Evolutionary conservation across 345 rosid genomes (phyloP).

Genomic region (Hypericum androsaemum): DNA sequence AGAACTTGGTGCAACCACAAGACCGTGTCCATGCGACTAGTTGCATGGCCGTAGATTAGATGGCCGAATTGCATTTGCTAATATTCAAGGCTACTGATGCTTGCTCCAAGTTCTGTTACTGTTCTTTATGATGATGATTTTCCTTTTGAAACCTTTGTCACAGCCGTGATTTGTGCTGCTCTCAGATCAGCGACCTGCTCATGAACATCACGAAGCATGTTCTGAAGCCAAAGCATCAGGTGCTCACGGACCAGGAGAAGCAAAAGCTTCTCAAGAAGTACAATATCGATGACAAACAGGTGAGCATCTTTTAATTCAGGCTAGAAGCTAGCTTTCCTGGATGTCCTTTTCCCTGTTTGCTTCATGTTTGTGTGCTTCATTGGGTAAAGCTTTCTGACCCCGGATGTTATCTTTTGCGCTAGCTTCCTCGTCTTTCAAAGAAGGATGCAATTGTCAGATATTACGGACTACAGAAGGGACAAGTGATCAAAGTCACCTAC

Average conservation of each 20-base stretch:
- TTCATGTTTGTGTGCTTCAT: neutral
- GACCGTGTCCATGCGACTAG: too few species aligned
- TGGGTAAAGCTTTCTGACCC: neutral
- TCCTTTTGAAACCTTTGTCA: neutral
- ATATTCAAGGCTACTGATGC: too few species aligned
- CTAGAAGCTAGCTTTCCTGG: neutral
- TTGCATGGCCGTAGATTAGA: too few species aligned
- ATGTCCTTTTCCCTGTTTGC: neutral
- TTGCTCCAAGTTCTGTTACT: neutral
- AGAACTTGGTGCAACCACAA: too few species aligned
- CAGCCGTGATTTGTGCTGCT: neutral
- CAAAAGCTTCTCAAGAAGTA: slow-evolving; percentile 46
- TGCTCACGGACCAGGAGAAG: slow-evolving; percentile 57
- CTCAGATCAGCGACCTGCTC: slow-evolving; percentile 61
- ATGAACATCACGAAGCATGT: slow-evolving; percentile 79
- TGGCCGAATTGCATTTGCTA: too few species aligned
- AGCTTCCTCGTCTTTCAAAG: slow-evolving; percentile 31
- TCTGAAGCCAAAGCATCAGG: slow-evolving; percentile 58
- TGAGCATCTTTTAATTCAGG: slow-evolving; percentile 16
- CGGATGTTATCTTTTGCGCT: slow-evolving; percentile 1
- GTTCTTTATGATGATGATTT: neutral
- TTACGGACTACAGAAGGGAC: slow-evolving; percentile 35
- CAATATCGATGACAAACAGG: slow-evolving; percentile 83
- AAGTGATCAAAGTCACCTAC: slow-evolving; percentile 31
- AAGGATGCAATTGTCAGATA: slow-evolving; percentile 29